Conservation (phyloP, 495 filamentous ascomycete species). For the Lentithecium fluviatile region DNA sequence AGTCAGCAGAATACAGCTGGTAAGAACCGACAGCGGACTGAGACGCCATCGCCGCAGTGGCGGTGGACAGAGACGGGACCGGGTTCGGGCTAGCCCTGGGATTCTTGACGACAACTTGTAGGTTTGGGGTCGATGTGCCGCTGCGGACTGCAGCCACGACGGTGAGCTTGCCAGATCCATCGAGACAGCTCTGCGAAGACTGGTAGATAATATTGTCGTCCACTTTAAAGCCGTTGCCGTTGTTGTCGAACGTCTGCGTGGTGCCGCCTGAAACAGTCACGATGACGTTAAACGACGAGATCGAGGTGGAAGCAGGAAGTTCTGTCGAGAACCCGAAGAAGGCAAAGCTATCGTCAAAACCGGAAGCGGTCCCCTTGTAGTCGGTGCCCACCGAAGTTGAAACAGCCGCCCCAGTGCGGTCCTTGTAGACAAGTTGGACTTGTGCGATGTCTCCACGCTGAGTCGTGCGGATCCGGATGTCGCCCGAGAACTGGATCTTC, state of each 20-base stretch:
- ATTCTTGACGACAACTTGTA: constrained; percentile 52
- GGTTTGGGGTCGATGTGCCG: constrained; percentile 43
- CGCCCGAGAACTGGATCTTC: constrained; percentile 42
- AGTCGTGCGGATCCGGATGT: constrained; percentile 47
- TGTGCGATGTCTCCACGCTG: constrained; percentile 32
- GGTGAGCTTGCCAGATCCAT: constrained; percentile 34
- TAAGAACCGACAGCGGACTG: constrained; percentile 54
- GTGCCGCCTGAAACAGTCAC: constrained; percentile 35
- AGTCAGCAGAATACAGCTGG: constrained; percentile 53
- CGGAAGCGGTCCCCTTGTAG: constrained; percentile 50
- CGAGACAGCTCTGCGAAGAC: constrained; percentile 44
- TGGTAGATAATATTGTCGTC: constrained; percentile 45
- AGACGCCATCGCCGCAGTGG: constrained; percentile 49
- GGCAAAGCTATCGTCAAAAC: constrained; percentile 60
- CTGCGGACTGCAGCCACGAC: constrained; percentile 47
- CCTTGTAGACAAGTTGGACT: constrained; percentile 44
- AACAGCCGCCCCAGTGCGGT: constrained; percentile 41
- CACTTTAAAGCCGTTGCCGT: constrained; percentile 43
- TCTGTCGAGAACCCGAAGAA: constrained; percentile 44
- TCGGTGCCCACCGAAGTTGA: constrained; percentile 48
- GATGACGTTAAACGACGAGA: constrained; percentile 45
- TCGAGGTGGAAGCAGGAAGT: constrained; percentile 39
- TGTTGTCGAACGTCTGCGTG: constrained; percentile 42
- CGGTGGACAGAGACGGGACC: constrained; percentile 50
- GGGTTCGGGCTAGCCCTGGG: constrained; percentile 46